Conservation (phyloP, 2,329 filamentous ascomycete species). For the Penicillium thymicola region DNA sequence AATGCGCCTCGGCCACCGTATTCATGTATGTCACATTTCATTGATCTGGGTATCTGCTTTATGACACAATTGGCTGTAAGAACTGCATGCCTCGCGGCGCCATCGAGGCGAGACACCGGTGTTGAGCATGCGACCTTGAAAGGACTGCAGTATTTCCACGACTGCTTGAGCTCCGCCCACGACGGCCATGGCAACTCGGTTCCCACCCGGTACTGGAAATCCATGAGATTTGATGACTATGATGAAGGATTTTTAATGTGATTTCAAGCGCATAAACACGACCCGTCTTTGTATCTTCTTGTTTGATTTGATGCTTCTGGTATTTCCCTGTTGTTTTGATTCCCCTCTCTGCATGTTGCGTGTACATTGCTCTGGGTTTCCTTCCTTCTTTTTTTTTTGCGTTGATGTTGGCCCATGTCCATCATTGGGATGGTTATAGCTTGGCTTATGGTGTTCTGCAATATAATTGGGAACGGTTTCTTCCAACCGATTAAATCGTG, state of each 20-base stretch:
- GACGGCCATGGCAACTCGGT: constrained; percentile 2
- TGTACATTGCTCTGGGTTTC: constrained; percentile 20
- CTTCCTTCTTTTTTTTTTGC: constrained; percentile 5
- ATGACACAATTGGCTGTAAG: constrained; percentile 21
- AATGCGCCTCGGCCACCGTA: not conserved
- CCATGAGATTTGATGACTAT: constrained; percentile 14
- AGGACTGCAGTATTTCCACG: constrained; percentile 26
- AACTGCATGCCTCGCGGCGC: constrained; percentile 28
- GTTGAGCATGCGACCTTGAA: constrained; percentile 9
- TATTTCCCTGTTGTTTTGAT: constrained; percentile 25
- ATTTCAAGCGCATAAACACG: constrained; percentile 18
- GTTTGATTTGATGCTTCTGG: constrained; percentile 17
- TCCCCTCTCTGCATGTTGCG: constrained; percentile 29
- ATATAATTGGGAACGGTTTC: constrained; percentile 12
- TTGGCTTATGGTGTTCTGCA: constrained; percentile 5
- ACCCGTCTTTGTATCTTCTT: constrained; percentile 14
- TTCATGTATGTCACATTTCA: constrained; percentile 11
- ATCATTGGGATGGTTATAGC: constrained; percentile 12
- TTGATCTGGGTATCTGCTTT: constrained; percentile 13
- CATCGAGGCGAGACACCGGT: constrained; percentile 6
- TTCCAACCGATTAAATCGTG: not conserved
- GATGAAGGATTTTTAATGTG: constrained; percentile 19
- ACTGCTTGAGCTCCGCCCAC: constrained; percentile 16
- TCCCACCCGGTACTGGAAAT: not conserved
- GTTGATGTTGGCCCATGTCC: constrained; percentile 9